Base-by-base conservation (phyloP, 2,329 filamentous ascomycete genomes). In the Trichoderma sp. region DNA sequence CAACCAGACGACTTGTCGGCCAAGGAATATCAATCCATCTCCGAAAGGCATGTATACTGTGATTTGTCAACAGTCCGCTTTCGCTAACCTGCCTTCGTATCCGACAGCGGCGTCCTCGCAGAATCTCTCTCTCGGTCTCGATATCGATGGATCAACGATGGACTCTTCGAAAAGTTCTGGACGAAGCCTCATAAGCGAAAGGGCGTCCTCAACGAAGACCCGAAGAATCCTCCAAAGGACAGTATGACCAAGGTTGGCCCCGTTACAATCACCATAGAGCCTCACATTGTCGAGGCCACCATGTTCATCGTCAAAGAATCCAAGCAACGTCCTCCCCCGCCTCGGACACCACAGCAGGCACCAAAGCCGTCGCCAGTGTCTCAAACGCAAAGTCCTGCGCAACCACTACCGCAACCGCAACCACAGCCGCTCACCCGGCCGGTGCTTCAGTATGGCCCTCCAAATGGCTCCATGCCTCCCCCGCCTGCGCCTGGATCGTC, bases 141-240 rank as follows among this genome's bases (percentile, higher is more conserved):
- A 72, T 86, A 90, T 71, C 89, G 87, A 86, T 94, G 92, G 92
- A 87, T 92, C 28, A 87, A 84, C 77, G 89, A 92, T 75, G 91
- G 91, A 34, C 86, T 94, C 62, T 93, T 94, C 76, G 90, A 93
- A 76, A 92, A 90, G 77, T 94, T 92, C 80, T 94, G 92, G 92
- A 88, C 90, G 9, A 94, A 94, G 78, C 91, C 92, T 3, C 80
- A 82, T 71, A 92, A 91, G 81, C 88, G 88, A 74, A 93, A 91
- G 79, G 89, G 90, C 57, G 87, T 88, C 3, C 80, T 89, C 28
- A 86, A 87, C 70, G 90, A 91, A 76, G 88, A 90, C 66, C 84
- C 87, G 6, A 89, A 90, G 75, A 92, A 93, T 76, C 91, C 90
- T 2, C 82, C 90, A 73, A 90, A 92, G 80, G 88, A 93, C 60